Percentiles rank a stretch among this genome's conserved stretches.
phyloP scores from a whole-genome alignment of 2,329 filamentous ascomycete genomes.

The Sporothrix mexicana region DNA sequence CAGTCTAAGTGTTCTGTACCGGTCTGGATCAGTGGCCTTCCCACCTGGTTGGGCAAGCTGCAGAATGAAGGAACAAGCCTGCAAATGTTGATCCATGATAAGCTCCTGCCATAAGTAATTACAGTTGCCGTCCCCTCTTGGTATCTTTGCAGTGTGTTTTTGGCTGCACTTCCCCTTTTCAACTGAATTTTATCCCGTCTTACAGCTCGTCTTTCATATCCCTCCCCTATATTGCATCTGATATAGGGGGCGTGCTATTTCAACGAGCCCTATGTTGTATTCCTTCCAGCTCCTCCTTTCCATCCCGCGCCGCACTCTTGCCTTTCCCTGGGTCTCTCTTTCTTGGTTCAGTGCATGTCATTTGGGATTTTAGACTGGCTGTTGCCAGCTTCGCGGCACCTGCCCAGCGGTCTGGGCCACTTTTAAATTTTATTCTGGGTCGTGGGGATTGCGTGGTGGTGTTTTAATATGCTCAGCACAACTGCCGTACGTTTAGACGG shows the following conservation, averaged over 20 bases:
- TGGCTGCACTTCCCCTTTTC: neutral
- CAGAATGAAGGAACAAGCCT: slow-evolving; percentile 9
- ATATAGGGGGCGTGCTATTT: slow-evolving; percentile 22
- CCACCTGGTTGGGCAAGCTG: neutral
- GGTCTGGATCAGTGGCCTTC: neutral
- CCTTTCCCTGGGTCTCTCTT: neutral
- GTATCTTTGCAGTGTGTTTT: neutral
- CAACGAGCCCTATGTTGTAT: neutral
- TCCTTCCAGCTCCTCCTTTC: neutral
- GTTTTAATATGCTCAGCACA: neutral
- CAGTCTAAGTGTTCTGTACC: neutral
- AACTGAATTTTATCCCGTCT: neutral
- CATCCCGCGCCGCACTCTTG: neutral
- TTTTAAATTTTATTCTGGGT: neutral
- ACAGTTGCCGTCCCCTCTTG: neutral
- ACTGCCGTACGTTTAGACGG: neutral
- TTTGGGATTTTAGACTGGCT: neutral
- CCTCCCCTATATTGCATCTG: slow-evolving; percentile 4
- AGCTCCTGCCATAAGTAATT: slow-evolving; percentile 1
- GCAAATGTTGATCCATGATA: neutral
- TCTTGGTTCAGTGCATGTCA: slow-evolving; percentile 7
- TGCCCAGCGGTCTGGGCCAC: slow-evolving; percentile 21
- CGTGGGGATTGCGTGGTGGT: neutral
- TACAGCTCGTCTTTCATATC: neutral
- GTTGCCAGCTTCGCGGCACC: neutral